Evolutionary conservation across 768 basidiomycete species (phyloP), one percentile per base, ranked within the genome.

Genomic region (Collybia sp.): DNA sequence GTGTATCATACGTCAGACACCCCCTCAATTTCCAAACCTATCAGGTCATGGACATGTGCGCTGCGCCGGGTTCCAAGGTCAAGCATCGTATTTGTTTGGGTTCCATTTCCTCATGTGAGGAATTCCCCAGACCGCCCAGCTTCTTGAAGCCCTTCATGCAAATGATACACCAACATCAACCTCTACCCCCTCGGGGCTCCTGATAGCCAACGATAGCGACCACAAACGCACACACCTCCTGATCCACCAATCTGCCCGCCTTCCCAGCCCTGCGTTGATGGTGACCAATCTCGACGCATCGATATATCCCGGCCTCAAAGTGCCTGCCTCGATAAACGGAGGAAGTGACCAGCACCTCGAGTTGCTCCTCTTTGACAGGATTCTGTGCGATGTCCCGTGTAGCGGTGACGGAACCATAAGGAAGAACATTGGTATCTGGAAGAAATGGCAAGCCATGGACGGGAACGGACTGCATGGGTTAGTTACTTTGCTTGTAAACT

Each of bases 241-340:
- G 53, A 95, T 99, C 41, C 96, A 98, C 67, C 96, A 98, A 62
- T 88, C 89, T n/a, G 84, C 93, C 2, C 81, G 96, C 42, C 79
- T 99, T 31, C 93, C 95, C 0, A 89, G 86, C 43, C 91, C 93
- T 1, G 82, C 90, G 2, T 75, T 97, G 50, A 84, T 96, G 78
- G 94, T 98, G 13, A 98, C 95, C 18, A 98, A 98, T 60, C 77
- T 93, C 44, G 96, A 99, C 59, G 95, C 96, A 6, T 89, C 90
- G 20, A 85, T 84, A 50, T 93, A 83, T 55, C 89, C 90, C 1
- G 63, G 75, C 12, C 76, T 91, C 53, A 79, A 73, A 50, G 62
- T 85, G 18, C 70, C 75, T 33, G 46, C 68, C 49, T 40, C 58
- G 48, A 50, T 63, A 41, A 49, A 63, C 52, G 50, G 53, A 12